These are phyloP conservation scores for Penicillium sp. DNA, from an alignment of 2,329 filamentous ascomycete genomes.

Conservation along the genomic window DNA sequence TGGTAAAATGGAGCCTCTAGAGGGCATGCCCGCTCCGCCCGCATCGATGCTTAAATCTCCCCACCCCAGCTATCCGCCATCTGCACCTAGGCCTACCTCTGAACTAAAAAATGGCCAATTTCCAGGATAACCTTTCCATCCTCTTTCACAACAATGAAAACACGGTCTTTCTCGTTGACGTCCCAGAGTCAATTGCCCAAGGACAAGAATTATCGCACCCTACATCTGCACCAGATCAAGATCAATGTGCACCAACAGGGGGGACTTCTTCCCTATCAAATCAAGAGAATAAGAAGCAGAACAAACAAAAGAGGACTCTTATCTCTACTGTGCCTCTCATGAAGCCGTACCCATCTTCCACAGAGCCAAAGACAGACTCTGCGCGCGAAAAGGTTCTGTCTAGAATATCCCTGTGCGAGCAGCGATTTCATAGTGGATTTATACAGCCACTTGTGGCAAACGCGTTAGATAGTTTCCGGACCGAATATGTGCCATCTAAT, in stretches of 20 bases:
- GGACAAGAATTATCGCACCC: slow-evolving; percentile 45
- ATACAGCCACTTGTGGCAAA: slow-evolving; percentile 36
- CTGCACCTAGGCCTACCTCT: neutral
- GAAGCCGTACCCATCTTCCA: slow-evolving; percentile 46
- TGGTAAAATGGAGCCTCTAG: neutral
- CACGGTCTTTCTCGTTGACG: slow-evolving; percentile 56
- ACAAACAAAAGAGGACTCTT: slow-evolving; percentile 26
- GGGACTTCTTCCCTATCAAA: neutral
- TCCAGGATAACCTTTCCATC: slow-evolving; percentile 29
- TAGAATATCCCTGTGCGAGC: slow-evolving; percentile 35
- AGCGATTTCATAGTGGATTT: slow-evolving; percentile 27
- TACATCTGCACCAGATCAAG: neutral
- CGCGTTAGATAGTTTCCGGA: slow-evolving; percentile 39
- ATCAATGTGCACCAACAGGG: neutral
- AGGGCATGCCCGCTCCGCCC: neutral
- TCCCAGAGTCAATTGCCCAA: slow-evolving; percentile 56
- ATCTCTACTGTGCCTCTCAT: slow-evolving; percentile 48
- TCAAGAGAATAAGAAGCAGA: neutral
- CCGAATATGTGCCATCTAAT: slow-evolving; percentile 7
- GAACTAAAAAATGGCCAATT: neutral
- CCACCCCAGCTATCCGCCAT: neutral
- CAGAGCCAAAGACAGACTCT: slow-evolving; percentile 52
- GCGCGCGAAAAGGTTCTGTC: slow-evolving; percentile 43
- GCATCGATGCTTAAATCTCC: neutral
- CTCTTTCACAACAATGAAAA: slow-evolving; percentile 51